Evolutionary conservation across 306 rosid species (phyloP).

Genomic region (Rosa rugosa): DNA sequence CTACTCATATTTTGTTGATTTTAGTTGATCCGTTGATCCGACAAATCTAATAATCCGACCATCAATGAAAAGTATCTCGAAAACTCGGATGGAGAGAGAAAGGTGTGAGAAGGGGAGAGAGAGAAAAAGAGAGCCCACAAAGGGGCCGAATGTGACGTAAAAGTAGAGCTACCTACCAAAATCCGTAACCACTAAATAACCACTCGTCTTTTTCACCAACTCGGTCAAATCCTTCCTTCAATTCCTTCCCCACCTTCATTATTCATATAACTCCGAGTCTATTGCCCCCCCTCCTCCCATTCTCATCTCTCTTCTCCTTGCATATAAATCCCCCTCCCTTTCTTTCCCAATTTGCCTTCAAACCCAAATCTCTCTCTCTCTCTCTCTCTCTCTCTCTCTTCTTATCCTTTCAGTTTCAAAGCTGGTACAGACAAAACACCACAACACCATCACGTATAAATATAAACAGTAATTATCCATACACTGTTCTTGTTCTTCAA

Average conservation of each 20-base stretch:
- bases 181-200: constrained; percentile 46
- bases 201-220: constrained; percentile 50
- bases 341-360: not conserved
- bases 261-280: not conserved
- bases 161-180: constrained; percentile 49
- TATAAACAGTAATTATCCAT: constrained; percentile 14
- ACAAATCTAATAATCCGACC: not conserved
- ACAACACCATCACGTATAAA: not conserved
- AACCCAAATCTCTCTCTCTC: constrained; percentile 9
- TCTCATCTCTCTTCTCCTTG: not conserved
- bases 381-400: not conserved
- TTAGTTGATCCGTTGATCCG: not conserved
- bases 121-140: constrained; percentile 19
- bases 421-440: constrained; percentile 8
- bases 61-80: not conserved
- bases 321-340: constrained; percentile 9
- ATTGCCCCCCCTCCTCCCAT: not conserved
- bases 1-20: too few relatives aligned
- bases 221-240: constrained; percentile 41
- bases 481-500: not conserved
- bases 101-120: not conserved
- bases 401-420: constrained; percentile 17
- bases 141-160: constrained; percentile 39
- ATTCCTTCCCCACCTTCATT: not conserved
- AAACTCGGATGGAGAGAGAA: not conserved